Evolutionary conservation across 495 filamentous ascomycete species (phyloP).

Genomic region (Bacidia gigantensis): DNA sequence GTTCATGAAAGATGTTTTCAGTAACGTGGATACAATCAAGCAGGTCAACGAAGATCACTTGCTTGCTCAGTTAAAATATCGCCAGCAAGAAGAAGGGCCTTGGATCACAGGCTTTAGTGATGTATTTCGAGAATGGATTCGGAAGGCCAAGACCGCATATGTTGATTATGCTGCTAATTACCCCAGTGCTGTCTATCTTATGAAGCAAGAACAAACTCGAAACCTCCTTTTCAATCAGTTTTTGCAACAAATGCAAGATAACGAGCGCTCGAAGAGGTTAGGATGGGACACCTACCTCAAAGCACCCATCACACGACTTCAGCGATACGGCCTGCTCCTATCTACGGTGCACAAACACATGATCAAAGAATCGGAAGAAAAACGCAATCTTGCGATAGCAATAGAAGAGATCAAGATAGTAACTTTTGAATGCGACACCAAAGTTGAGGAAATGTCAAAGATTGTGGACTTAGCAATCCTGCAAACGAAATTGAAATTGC

Average conservation of each 20-base stretch:
- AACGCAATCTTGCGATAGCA: slow-evolving; percentile 66
- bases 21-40: slow-evolving; percentile 77
- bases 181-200: slow-evolving; percentile 66
- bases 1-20: slow-evolving; percentile 79
- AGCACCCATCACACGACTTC: slow-evolving; percentile 80
- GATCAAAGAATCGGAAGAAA: slow-evolving; percentile 74
- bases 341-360: slow-evolving; percentile 76
- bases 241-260: slow-evolving; percentile 59
- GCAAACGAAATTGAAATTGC: slow-evolving; percentile 62
- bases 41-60: slow-evolving; percentile 87
- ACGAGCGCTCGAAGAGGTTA: slow-evolving; percentile 71
- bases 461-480: slow-evolving; percentile 84
- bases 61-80: slow-evolving; percentile 91
- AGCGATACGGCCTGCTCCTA: slow-evolving; percentile 78
- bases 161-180: slow-evolving; percentile 85
- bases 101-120: slow-evolving; percentile 92
- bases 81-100: slow-evolving; percentile 91
- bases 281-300: slow-evolving; percentile 94
- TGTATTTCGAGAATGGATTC: slow-evolving; percentile 96
- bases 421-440: slow-evolving; percentile 81
- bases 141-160: slow-evolving; percentile 79
- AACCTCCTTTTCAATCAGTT: slow-evolving; percentile 83
- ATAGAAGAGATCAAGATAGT: slow-evolving; percentile 93
- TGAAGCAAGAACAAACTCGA: slow-evolving; percentile 70
- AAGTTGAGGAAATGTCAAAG: slow-evolving; percentile 87